A percentile compares a stretch with the other conserved stretches of the same genome.
Evolutionary conservation across 2,329 filamentous ascomycete species (phyloP).

Genomic region (Dactylellina haptotyla): DNA sequence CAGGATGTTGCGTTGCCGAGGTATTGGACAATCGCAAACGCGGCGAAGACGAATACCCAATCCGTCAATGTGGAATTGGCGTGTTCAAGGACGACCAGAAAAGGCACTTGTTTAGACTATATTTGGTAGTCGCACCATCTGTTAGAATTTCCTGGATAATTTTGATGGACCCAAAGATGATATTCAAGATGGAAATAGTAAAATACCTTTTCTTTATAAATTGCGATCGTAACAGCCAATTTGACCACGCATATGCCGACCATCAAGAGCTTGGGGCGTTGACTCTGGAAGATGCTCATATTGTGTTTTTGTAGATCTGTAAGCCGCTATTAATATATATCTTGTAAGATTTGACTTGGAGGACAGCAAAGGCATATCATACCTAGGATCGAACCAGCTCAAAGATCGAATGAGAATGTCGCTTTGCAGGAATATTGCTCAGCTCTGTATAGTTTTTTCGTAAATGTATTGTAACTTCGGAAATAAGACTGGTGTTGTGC

Average conservation of each 20-base stretch:
- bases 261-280: not conserved
- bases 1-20: not conserved
- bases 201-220: constrained; percentile 19
- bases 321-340: too few relatives aligned
- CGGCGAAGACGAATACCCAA: not conserved
- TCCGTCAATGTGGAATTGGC: constrained; percentile 21
- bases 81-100: constrained; percentile 2
- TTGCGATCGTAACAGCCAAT: not conserved
- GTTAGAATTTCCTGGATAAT: too few relatives aligned
- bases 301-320: too few relatives aligned
- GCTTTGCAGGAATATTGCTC: too few relatives aligned
- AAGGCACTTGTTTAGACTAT: not conserved
- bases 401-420: too few relatives aligned
- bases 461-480: too few relatives aligned
- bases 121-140: not conserved
- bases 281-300: not conserved
- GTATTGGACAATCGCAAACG: not conserved
- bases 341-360: too few relatives aligned
- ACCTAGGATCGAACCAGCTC: too few relatives aligned
- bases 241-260: not conserved
- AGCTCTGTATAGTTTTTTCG: too few relatives aligned
- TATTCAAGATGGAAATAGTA: not conserved
- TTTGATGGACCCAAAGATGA: not conserved
- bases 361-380: too few relatives aligned
- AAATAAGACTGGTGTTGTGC: too few relatives aligned